Evolutionary conservation across 257 asterid species (phyloP).

Genomic region (Thymus mandschuricus): DNA sequence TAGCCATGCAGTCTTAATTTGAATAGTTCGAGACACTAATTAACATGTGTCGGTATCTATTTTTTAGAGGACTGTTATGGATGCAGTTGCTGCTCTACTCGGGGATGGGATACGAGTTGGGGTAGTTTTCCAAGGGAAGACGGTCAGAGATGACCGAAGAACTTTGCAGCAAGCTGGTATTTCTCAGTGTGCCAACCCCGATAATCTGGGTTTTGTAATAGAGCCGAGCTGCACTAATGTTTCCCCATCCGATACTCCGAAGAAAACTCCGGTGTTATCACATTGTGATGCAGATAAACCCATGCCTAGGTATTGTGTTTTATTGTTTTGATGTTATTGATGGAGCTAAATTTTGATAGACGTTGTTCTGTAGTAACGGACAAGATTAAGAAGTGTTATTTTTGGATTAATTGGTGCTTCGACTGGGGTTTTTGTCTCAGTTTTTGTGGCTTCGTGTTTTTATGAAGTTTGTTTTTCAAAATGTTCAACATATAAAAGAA

Average conservation of each 20-base stretch:
- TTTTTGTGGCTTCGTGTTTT: not conserved
- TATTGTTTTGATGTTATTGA: not conserved
- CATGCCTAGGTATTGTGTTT: constrained; percentile 41
- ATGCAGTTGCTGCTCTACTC: constrained; percentile 68
- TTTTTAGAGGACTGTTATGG: constrained; percentile 75
- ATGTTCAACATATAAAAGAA: not conserved
- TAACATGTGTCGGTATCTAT: constrained; percentile 11
- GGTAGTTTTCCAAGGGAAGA: constrained; percentile 70
- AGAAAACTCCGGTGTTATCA: constrained; percentile 32
- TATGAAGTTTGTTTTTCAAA: not conserved
- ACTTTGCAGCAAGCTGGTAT: constrained; percentile 79
- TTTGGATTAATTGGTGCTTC: not conserved
- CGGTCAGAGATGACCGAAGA: constrained; percentile 66
- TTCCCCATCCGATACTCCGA: constrained; percentile 37
- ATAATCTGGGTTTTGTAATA: constrained; percentile 62
- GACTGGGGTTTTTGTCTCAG: not conserved
- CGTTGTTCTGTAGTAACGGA: not conserved
- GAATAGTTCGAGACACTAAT: constrained; percentile 8
- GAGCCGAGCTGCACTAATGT: constrained; percentile 53
- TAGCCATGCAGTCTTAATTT: constrained; percentile 1
- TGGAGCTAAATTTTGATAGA: not conserved
- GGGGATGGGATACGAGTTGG: constrained; percentile 74
- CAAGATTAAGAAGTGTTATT: too few species aligned
- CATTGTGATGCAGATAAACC: constrained; percentile 41
- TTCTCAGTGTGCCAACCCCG: constrained; percentile 53